Base-by-base conservation (phyloP, 192 early-diverging fungal species). In the Funneliformis mosseae region DNA sequence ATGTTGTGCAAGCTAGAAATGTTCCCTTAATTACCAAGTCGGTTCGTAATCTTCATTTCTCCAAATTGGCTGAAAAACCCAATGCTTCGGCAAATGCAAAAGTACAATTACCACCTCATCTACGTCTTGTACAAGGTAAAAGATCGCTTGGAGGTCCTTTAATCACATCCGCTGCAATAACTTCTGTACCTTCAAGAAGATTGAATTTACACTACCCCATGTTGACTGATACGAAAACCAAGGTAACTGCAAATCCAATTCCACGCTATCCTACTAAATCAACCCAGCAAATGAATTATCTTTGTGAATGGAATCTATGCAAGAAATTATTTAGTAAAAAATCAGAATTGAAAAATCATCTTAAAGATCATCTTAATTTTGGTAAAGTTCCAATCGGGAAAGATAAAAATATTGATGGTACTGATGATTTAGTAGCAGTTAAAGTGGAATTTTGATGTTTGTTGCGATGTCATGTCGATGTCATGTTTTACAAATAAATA, bases 231-330 rank as follows among this genome's bases (percentile, higher is more conserved):
- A 55, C 16, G 21, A 55, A 21, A 55, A 21, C 7, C 50, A 18
- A 21, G 50, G 50, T 55, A 55, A 55, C 18, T 18, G 50, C 5
- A 55, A 18, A 50, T 50, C 48, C 48, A 50, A 50, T 16, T 50
- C 14, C 48, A 16, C 4, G 16, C 1, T 21, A 1, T 55, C 50
- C 50, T 55, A 16, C 16, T 6, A 55, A 55, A 55, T 55, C 50
- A 55, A 18, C 7, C 21, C 50, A 55, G 21, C 14, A 55, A 55
- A 55, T 55, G 50, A 55, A 55, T n/a, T 55, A 55, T 55, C 21
- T 68, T 27, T 68, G 66, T 68, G 66, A 68, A 68, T 68, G 66
- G 66, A 39, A 68, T 33, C 1, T 33, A 4, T 68, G 66, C 38
- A 39, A 18, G 27, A 68, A 21, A 39, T 27, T 21, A 33, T 68